Evolutionary conservation across 2,329 filamentous ascomycete species (phyloP), one percentile per base, ranked within the genome.

Genomic region (Pseudogymnoascus destructans): DNA sequence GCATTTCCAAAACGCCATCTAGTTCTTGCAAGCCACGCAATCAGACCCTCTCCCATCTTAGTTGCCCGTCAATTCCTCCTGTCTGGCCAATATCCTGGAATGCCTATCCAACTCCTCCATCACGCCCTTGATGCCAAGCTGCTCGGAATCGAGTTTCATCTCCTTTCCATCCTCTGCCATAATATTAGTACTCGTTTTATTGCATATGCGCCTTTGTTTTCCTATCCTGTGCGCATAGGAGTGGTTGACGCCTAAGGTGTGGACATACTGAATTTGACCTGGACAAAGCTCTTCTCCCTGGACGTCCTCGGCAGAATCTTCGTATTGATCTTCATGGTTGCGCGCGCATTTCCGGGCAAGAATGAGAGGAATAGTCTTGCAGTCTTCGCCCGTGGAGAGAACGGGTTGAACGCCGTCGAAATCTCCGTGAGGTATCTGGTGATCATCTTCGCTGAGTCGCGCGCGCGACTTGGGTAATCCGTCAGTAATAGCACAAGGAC

Each of bases 71-170:
- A 97, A 74, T 68, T 95, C 91, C 66, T 90, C 87, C 72, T 89
- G 82, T 70, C 95, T 85, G 66, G 89, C 84, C 68, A 97, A 73
- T 64, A 78, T 76, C 64, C 93, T 81, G 56, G 90, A 95, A 74
- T 97, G 89, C 67, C 93, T 79, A 70, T 96, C 87, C 46, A 95
- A 84, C 72, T 97, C 90, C 70, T 90, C 87, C 59, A 92, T 79
- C 17, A 97, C 81, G 67, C 90, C 87, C 70, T 88, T 87, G 69
- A 97, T 91, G 65, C 84, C 86, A 73, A 91, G 77, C 71, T 85
- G 86, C 65, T 88, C 84, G 64, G 89, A 79, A 69, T 95, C 84
- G 36, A 97, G 79, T 32, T 82, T 82, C 75, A 97, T 81, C 67
- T 95, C 85, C 74, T 92, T 95, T 66, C 93, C 93, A 69, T 96